Evolutionary conservation across 2,329 filamentous ascomycete species (phyloP).

Genomic region (Clonostachys byssicola): DNA sequence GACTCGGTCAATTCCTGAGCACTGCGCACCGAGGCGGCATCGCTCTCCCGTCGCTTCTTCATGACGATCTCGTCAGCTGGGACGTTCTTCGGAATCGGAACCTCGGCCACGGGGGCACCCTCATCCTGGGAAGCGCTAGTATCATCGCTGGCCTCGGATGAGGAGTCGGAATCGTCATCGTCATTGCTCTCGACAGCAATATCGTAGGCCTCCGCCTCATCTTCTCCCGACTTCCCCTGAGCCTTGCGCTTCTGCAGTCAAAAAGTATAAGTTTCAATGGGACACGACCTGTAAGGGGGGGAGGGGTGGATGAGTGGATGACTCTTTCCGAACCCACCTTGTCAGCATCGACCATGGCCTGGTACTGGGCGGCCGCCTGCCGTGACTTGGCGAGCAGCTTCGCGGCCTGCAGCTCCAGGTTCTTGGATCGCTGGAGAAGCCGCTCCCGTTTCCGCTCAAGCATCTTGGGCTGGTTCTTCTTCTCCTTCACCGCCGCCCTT

Average conservation of each 20-base stretch:
- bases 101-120: constrained; percentile 3
- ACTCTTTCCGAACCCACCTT: constrained; percentile 2
- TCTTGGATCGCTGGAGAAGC: constrained; percentile 29
- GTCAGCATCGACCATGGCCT: constrained; percentile 8
- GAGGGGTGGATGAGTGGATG: too few species aligned
- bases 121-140: constrained; percentile 8
- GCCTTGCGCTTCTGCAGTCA: constrained; percentile 2
- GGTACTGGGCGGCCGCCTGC: constrained; percentile 19
- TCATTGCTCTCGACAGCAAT: not conserved
- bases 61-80: constrained; percentile 20
- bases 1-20: constrained; percentile 8
- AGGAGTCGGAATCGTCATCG: not conserved
- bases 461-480: constrained; percentile 18
- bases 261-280: too few species aligned
- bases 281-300: too few species aligned
- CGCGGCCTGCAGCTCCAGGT: constrained; percentile 31
- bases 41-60: constrained; percentile 23
- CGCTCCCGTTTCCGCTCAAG: constrained; percentile 30
- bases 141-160: constrained; percentile 3
- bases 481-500: constrained; percentile 12
- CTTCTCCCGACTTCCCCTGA: constrained; percentile 11
- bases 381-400: constrained; percentile 35
- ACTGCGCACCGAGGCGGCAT: constrained; percentile 16
- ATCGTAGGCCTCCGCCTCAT: constrained; percentile 7
- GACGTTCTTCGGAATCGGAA: constrained; percentile 9